Evolutionary conservation across 805 yeast species (phyloP).

Genomic region (Ogataea siamensis): DNA sequence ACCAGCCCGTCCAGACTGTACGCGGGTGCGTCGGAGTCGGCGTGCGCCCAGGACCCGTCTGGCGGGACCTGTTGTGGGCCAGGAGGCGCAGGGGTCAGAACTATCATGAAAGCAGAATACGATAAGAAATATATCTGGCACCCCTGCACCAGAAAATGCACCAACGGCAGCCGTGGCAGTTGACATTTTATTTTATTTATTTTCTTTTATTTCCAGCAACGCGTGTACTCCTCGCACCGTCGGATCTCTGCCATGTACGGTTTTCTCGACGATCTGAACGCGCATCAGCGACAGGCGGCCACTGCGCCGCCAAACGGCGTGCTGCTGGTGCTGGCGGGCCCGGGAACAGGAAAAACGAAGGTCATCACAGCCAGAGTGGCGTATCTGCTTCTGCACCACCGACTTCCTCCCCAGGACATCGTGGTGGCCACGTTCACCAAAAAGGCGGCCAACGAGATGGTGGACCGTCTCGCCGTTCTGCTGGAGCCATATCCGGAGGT

Average conservation of each 20-base stretch:
- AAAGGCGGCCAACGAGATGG: slow-evolving; percentile 87
- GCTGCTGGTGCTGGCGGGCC: slow-evolving; percentile 57
- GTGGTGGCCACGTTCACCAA: slow-evolving; percentile 92
- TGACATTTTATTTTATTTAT: no score
- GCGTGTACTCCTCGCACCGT: slow-evolving; percentile 5
- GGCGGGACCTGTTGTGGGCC: not conserved
- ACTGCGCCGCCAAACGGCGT: slow-evolving; percentile 37
- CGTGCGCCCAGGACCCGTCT: not conserved
- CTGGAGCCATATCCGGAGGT: slow-evolving; percentile 36
- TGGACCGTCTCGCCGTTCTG: slow-evolving; percentile 49
- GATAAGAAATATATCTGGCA: slow-evolving; percentile 1
- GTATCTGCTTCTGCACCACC: slow-evolving; percentile 50
- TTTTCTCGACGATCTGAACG: slow-evolving; percentile 34
- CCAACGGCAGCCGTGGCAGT: no score
- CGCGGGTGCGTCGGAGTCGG: not conserved
- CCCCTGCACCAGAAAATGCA: no score
- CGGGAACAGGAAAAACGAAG: slow-evolving; percentile 76
- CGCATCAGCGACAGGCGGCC: slow-evolving; percentile 44
- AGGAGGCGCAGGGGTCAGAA: not conserved
- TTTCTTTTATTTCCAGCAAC: no score
- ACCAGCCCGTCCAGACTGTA: not conserved
- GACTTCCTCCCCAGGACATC: slow-evolving; percentile 57
- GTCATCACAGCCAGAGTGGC: slow-evolving; percentile 81
- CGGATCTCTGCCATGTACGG: slow-evolving; percentile 4
- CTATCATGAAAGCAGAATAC: slow-evolving; percentile 1